These are phyloP conservation scores for Leccinum variicolor DNA, from an alignment of 768 basidiomycete genomes.

Conservation along the genomic window DNA sequence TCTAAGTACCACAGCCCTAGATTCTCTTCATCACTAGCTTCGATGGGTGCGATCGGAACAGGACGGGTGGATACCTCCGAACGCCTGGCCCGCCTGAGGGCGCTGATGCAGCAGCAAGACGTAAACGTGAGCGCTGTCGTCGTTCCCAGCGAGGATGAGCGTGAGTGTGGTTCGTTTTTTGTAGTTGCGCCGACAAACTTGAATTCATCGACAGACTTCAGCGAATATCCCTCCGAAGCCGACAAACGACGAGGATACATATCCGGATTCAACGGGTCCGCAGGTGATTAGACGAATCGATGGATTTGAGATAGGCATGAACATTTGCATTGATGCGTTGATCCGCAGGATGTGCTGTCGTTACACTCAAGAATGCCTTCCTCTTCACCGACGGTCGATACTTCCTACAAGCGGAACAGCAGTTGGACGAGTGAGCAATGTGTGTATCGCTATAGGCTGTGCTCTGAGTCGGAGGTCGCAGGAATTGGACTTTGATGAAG, in stretches of 20 bases:
- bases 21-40: slow-evolving; percentile 14
- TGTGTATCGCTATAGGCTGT: background rate
- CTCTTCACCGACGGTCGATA: slow-evolving; percentile 97
- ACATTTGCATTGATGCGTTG: slow-evolving; percentile 3
- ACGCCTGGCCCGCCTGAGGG: slow-evolving; percentile 60
- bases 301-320: background rate
- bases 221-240: slow-evolving; percentile 84
- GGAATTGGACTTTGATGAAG: slow-evolving; percentile 94
- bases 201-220: slow-evolving; percentile 55
- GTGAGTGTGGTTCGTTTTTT: slow-evolving; percentile 41
- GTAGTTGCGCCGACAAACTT: background rate
- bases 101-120: slow-evolving; percentile 60
- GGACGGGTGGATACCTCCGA: slow-evolving; percentile 58
- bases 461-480: slow-evolving; percentile 24
- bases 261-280: slow-evolving; percentile 92
- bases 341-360: slow-evolving; percentile 64
- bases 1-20: slow-evolving; percentile 1
- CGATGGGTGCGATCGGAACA: slow-evolving; percentile 37
- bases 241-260: slow-evolving; percentile 86
- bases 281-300: slow-evolving; percentile 48
- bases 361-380: slow-evolving; percentile 67
- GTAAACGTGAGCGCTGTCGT: slow-evolving; percentile 68
- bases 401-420: slow-evolving; percentile 87
- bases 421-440: slow-evolving; percentile 69
- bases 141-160: slow-evolving; percentile 91